phyloP scores from a whole-genome alignment of 2,329 filamentous ascomycete species.

The Septoria petroselini region DNA sequence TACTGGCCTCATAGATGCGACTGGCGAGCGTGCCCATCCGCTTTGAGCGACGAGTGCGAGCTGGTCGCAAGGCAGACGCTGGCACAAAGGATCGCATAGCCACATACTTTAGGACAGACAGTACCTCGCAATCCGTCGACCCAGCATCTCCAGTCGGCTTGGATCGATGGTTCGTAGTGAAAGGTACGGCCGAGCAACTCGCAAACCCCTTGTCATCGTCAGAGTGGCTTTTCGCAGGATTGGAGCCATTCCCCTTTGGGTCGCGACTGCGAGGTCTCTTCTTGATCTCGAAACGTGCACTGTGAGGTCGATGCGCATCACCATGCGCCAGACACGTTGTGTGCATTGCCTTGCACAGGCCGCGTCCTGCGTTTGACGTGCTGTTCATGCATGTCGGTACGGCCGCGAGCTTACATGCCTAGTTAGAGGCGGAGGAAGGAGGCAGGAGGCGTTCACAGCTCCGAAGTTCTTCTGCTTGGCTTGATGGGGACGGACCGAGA shows the following conservation, averaged over 20 bases:
- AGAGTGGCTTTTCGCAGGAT: conserved; percentile 1
- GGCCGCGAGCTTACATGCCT: too few species aligned
- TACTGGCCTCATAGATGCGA: background rate
- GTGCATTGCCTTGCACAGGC: too few species aligned
- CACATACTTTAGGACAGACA: too few species aligned
- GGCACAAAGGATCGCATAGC: background rate
- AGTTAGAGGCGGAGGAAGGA: too few species aligned
- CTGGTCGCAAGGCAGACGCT: background rate
- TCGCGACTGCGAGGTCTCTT: conserved; percentile 4
- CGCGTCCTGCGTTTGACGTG: too few species aligned
- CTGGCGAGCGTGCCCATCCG: background rate
- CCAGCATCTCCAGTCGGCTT: background rate
- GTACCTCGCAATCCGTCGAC: background rate
- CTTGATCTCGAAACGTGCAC: background rate
- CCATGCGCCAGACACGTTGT: too few species aligned
- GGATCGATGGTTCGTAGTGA: background rate
- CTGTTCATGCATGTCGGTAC: too few species aligned
- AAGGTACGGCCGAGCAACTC: conserved; percentile 1
- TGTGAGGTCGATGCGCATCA: conserved; percentile 1
- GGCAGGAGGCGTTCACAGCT: too few species aligned
- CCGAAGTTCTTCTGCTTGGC: too few species aligned
- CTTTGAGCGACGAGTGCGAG: background rate
- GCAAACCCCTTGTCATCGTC: background rate
- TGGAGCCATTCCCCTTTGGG: conserved; percentile 1
- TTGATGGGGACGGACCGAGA: too few species aligned